A percentile compares a stretch with the other conserved stretches of the same genome.
Evolutionary conservation across 2,329 filamentous ascomycete species (phyloP).

Genomic region (Fusarium lateritium): DNA sequence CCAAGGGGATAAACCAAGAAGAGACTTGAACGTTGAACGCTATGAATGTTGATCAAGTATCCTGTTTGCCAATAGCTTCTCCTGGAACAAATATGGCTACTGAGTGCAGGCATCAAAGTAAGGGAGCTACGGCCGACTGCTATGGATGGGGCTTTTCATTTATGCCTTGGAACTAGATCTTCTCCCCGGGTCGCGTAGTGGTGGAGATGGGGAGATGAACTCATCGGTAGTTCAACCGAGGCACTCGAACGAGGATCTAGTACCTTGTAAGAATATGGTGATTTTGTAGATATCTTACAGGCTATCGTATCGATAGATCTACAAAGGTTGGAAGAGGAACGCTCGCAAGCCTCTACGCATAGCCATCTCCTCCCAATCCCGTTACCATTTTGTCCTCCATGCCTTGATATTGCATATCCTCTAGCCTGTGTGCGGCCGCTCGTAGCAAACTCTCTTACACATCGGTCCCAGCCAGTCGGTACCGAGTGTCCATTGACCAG

Average conservation of each 20-base stretch:
- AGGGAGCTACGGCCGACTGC: neutral
- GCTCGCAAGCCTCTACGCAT: neutral
- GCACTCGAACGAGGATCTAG: constrained; percentile 16
- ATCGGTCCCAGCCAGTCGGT: constrained; percentile 46
- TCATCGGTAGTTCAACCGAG: constrained; percentile 24
- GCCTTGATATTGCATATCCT: constrained; percentile 32
- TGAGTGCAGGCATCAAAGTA: neutral
- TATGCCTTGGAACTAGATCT: constrained; percentile 5
- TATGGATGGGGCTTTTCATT: neutral
- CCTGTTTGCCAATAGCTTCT: constrained; percentile 14
- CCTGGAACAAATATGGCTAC: neutral
- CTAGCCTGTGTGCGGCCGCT: constrained; percentile 34
- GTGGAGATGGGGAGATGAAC: constrained; percentile 40
- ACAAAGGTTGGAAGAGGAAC: neutral
- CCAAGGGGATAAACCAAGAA: constrained; percentile 38
- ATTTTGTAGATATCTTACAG: constrained; percentile 1
- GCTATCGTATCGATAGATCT: neutral
- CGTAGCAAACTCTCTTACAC: constrained; percentile 41
- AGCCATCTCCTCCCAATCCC: constrained; percentile 14
- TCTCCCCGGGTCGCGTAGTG: constrained; percentile 20
- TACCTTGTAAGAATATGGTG: neutral
- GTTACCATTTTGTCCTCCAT: constrained; percentile 23
- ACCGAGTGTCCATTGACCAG: constrained; percentile 41
- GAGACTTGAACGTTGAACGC: constrained; percentile 31
- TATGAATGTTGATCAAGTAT: constrained; percentile 30